phyloP scores from a whole-genome alignment of 2,329 filamentous ascomycete species.

The Fonsecaea nubica region DNA sequence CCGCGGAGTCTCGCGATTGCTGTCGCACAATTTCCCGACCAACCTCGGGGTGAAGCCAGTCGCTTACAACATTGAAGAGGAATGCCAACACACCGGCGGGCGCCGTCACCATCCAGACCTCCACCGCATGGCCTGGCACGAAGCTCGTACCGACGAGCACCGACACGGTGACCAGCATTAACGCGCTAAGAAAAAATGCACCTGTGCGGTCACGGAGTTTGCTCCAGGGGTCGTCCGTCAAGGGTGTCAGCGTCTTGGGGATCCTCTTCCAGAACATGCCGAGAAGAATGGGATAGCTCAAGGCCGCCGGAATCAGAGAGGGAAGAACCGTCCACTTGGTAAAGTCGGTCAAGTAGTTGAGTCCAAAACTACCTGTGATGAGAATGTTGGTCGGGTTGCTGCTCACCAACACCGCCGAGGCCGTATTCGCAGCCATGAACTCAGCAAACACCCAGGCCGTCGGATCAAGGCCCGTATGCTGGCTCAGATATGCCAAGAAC shows the following conservation, averaged over 20 bases:
- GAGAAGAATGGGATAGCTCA: conserved; percentile 39
- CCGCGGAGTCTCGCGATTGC: conserved; percentile 26
- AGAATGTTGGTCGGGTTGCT: conserved; percentile 69
- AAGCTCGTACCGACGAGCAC: conserved; percentile 42
- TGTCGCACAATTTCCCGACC: conserved; percentile 11
- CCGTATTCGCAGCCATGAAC: conserved; percentile 58
- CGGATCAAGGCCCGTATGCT: conserved; percentile 37
- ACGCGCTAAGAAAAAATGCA: conserved; percentile 36
- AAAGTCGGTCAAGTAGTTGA: conserved; percentile 40
- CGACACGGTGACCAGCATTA: conserved; percentile 39
- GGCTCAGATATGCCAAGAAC: conserved; percentile 40
- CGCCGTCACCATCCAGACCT: conserved; percentile 41
- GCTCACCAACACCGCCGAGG: conserved; percentile 76
- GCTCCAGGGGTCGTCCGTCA: conserved; percentile 39
- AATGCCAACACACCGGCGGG: conserved; percentile 39
- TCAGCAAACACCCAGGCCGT: conserved; percentile 40
- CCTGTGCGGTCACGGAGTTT: conserved; percentile 38
- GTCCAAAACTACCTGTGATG: conserved; percentile 38
- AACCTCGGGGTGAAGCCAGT: conserved; percentile 28
- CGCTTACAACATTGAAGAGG: conserved; percentile 35
- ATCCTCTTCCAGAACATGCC: conserved; percentile 40
- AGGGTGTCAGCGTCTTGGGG: conserved; percentile 36
- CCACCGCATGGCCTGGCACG: conserved; percentile 37
- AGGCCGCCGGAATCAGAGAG: conserved; percentile 37
- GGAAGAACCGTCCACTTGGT: conserved; percentile 41